Base-by-base conservation (phyloP, 768 basidiomycete genomes). In the Gautieria morchelliformis region DNA sequence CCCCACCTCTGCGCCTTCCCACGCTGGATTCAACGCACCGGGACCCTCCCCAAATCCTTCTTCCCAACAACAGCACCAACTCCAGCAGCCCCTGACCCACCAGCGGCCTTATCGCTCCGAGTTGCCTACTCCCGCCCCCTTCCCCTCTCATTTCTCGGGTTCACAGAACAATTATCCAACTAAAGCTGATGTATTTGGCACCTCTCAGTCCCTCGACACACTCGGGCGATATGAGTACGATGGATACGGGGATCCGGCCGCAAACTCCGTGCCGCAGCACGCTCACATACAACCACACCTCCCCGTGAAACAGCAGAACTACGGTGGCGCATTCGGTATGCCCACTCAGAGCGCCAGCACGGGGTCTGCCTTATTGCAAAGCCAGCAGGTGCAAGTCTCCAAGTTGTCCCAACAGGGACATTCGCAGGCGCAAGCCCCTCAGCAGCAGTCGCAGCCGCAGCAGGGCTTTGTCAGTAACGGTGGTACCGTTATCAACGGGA, bases 401-500 rank as follows among this genome's bases (percentile, higher is more conserved):
- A 55, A 48, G 40, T 37, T 47, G 19, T 30, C 35, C 24, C 54
- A 30, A 35, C 47, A 33, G 30, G 58, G 39, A 22, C 58, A 32
- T 17, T 5, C 10, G 42, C 42, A 44, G 42, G 41, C 24, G 39
- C 71, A 71, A 53, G 63, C 67, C n/a, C 74, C 72, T 52, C 70
- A 67, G 48, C 61, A 44, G 14, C 48, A 49, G 48, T 27, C 27
- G 27, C 48, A 49, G 32, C 35, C 35, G 35, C 48, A 49, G n/a
- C 48, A 49, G 48, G 32, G 27, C 8, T 49, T 20, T 20, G 5
- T 49, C 9, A 49, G 10, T 37, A 37, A 49, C 32, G 27, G 48
- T 35, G 10, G 11, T 10, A 9, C 27, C 12, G 24, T 50, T 8
- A 50, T 42, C 5, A 53, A 53, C 35, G 52, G 52, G 8, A 39